Base-by-base conservation (phyloP, 805 yeast species). In the Candida sithepensis region DNA sequence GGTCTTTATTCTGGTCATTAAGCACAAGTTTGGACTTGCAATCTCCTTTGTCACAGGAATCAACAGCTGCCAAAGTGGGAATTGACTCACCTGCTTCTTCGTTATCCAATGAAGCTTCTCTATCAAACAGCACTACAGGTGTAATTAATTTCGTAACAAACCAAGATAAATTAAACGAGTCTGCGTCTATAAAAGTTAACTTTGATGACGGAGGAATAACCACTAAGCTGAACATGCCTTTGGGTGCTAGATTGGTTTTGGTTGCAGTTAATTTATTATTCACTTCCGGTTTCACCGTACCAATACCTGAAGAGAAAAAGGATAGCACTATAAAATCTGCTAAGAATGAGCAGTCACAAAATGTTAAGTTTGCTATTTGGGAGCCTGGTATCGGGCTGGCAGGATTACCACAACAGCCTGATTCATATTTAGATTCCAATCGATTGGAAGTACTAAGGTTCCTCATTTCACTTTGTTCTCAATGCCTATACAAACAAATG, bases 331-430 rank as follows among this genome's bases (percentile, higher is more conserved):
- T 14, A 30, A 30, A n/a, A 21, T n/a, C 32, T 8, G 19, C 16
- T 20, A 13, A 13, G 32, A 9, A 30, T 2, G 20, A 30, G 2
- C 14, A 48, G 2, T 20, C 41, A 19, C 47, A 61, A 20, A 64
- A 65, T 24, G 53, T 62, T 3, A 74, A 74, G 21, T 67, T 65
- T 43, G 52, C 69, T 7, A 70, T 85, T 1, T 90, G 97, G 96
- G 95, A 87, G 56, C 80, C 85, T 3, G 97, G 96, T 5, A 74
- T 90, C 28, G 91, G 88, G 2, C 61, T 69, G 3, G 57, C 64
- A 2, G 64, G 52, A 4, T 45, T 44, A 6, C 56, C 48, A 39
- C 42, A 55, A 33, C 57, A 45, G 32, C 78, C 70, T 40, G 66
- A 60, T 16, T 66, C 76, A 1, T 67, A 69, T 20, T 58, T 79